These are phyloP conservation scores for Edhazardia aedis DNA, from an alignment of 371 early-diverging fungal species.

Conservation along the genomic window DNA sequence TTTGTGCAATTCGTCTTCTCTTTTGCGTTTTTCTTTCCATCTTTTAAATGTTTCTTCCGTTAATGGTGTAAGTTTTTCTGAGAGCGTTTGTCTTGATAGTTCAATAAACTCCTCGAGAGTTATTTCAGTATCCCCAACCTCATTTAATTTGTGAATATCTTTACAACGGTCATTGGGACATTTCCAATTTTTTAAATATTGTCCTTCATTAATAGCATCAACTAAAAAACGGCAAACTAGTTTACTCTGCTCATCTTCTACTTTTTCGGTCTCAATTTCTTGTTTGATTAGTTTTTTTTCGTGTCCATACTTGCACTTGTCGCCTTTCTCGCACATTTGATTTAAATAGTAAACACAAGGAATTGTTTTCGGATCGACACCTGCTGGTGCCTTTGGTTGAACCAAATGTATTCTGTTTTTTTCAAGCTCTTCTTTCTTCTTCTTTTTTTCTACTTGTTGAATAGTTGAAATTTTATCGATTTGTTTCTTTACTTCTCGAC, in stretches of 20 bases:
- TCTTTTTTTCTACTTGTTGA: slow-evolving; percentile 16
- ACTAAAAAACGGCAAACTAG: slow-evolving; percentile 39
- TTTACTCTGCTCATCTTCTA: slow-evolving; percentile 1
- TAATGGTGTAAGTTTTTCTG: slow-evolving; percentile 33
- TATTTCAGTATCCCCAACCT: slow-evolving; percentile 27
- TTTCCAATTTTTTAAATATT: slow-evolving; percentile 32
- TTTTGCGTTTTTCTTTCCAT: slow-evolving; percentile 38
- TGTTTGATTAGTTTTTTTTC: too few species aligned
- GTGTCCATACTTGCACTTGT: slow-evolving; percentile 42
- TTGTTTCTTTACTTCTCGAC: slow-evolving; percentile 16
- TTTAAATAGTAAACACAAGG: slow-evolving; percentile 38
- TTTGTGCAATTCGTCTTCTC: slow-evolving; percentile 31
- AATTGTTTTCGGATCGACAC: slow-evolving; percentile 41
- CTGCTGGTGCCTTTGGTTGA: slow-evolving; percentile 40
- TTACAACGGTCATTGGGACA: slow-evolving; percentile 32
- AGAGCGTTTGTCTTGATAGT: slow-evolving; percentile 28
- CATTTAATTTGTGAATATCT: slow-evolving; percentile 31
- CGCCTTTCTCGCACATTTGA: slow-evolving; percentile 30
- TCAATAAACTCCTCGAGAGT: slow-evolving; percentile 43
- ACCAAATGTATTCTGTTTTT: slow-evolving; percentile 12
- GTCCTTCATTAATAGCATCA: slow-evolving; percentile 42
- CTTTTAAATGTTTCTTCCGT: slow-evolving; percentile 40
- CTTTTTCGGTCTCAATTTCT: slow-evolving; percentile 3
- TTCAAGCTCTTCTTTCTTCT: slow-evolving; percentile 14
- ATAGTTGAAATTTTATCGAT: slow-evolving; percentile 20